These are phyloP conservation scores for Lotus japonicus DNA, from an alignment of 306 rosid species.

Conservation along the genomic window DNA sequence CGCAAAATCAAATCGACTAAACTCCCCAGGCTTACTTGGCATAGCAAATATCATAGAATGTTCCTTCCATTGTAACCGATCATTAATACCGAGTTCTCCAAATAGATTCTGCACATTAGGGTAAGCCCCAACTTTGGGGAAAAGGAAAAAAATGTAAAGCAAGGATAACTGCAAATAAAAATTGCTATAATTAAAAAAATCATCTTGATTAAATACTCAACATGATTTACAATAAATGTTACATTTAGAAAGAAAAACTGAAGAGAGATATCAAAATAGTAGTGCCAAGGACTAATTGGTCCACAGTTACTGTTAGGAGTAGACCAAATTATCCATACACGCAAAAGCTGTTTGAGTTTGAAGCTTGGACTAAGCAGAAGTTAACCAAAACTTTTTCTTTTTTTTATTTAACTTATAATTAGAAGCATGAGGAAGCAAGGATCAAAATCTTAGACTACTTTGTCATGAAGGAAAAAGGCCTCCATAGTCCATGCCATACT, in stretches of 20 bases:
- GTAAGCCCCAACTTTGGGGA: conserved; percentile 83
- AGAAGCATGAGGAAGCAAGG: background rate
- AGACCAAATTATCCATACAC: background rate
- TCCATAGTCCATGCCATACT: too few relatives aligned
- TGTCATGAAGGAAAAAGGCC: background rate
- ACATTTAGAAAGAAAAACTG: background rate
- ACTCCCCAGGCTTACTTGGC: conserved; percentile 95
- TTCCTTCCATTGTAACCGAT: conserved; percentile 98
- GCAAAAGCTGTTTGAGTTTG: background rate
- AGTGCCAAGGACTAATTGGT: background rate
- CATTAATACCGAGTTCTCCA: conserved; percentile 91
- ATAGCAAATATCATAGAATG: conserved; percentile 98
- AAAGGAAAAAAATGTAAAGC: conserved; percentile 12
- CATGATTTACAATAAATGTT: background rate
- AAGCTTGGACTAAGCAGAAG: background rate
- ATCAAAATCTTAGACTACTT: conserved; percentile 4
- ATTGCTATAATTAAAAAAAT: conserved; percentile 10
- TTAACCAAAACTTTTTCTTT: background rate
- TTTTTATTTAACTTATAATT: background rate
- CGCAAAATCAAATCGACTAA: conserved; percentile 90
- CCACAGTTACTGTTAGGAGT: background rate
- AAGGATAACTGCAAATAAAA: conserved; percentile 8
- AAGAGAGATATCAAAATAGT: conserved; percentile 3
- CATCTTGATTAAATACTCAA: conserved; percentile 4
- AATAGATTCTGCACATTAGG: conserved; percentile 91